Evolutionary conservation across 768 basidiomycete genomes (phyloP).

Genomic region (Tephrocybe sp.): DNA sequence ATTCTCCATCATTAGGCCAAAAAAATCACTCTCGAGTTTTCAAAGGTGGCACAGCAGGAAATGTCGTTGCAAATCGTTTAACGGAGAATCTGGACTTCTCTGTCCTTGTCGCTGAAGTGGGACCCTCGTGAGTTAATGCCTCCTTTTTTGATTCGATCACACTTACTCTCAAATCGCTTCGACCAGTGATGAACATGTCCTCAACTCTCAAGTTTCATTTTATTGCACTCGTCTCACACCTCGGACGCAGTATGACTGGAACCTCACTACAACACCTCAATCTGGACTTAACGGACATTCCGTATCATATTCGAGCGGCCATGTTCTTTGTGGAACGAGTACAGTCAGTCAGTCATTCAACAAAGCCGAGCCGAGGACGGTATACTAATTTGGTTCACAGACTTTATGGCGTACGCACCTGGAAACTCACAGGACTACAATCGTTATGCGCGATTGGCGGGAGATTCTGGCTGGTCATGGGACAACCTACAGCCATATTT

Average conservation of each 20-base stretch:
- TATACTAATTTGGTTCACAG: background rate
- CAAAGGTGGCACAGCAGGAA: constrained; percentile 19
- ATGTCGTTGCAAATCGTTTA: constrained; percentile 17
- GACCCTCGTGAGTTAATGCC: constrained; percentile 15
- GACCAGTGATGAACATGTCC: constrained; percentile 11
- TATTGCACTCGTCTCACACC: constrained; percentile 7
- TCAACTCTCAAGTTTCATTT: constrained; percentile 11
- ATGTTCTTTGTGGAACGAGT: constrained; percentile 26
- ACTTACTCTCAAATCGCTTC: background rate
- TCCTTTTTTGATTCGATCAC: background rate
- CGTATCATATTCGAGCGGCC: constrained; percentile 22
- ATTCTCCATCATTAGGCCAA: background rate
- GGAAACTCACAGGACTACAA: constrained; percentile 27
- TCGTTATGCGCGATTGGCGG: constrained; percentile 21
- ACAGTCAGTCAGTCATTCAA: constrained; percentile 20
- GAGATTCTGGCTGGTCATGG: constrained; percentile 30
- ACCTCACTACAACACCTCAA: constrained; percentile 26
- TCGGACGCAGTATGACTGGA: constrained; percentile 23
- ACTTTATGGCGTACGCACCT: constrained; percentile 20
- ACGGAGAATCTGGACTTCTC: constrained; percentile 9
- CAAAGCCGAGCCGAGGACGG: background rate
- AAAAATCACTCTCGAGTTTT: background rate
- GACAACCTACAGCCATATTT: constrained; percentile 18
- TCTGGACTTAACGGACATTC: constrained; percentile 16
- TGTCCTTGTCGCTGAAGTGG: constrained; percentile 16